Evolutionary conservation across 805 yeast species (phyloP), one percentile per base, ranked within the genome.

Genomic region (Yarrowia yakushimensis): DNA sequence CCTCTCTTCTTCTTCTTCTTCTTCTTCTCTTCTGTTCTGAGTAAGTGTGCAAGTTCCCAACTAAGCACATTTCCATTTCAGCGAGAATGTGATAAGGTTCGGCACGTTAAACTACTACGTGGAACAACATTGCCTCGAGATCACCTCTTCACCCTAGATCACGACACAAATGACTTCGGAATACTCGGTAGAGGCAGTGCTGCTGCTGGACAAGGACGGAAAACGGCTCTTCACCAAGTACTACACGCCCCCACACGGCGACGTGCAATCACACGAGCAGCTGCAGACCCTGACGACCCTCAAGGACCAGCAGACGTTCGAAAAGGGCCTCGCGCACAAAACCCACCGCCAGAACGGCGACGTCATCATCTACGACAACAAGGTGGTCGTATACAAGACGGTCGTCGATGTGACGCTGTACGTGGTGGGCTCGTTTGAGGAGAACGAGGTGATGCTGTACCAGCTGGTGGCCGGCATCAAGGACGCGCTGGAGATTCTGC

Each of bases 381-480:
- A 86, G 67, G 78, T 90, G 65, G 85, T 92, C 39, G 86, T 90
- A n/a, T 94, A 91, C 77, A 91, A 89, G 74, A 96, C 91, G 74
- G 78, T 82, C 64, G 81, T 89, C 61, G 98, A 94, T 72, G 81
- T 87, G 43, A 74, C 87, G 25, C 73, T 94, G 62, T 84, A 87
- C 68, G 72, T 92, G 52, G 82, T 90, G 61, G 93, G 93, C 36
- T 82, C 82, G 31, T 72, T 87, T 63, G 86, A 87, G 65, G 98
- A 93, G 76, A 94, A 91, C 74, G 99, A 94, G 76, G 77, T 86
- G 30, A 78, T 91, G 75, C 77, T 93, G 41, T 90, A 81, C 75
- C 85, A 86, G 52, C 86, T 88, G 36, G 82, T 91, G 60, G 79
- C 83, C 66, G 96, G 93, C 30, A 80, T 94, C 66, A 82, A 82